Percentiles rank a stretch among this genome's conserved stretches.
Evolutionary conservation across 2,329 filamentous ascomycete species (phyloP).

Genomic region (Aspergillus sp.): DNA sequence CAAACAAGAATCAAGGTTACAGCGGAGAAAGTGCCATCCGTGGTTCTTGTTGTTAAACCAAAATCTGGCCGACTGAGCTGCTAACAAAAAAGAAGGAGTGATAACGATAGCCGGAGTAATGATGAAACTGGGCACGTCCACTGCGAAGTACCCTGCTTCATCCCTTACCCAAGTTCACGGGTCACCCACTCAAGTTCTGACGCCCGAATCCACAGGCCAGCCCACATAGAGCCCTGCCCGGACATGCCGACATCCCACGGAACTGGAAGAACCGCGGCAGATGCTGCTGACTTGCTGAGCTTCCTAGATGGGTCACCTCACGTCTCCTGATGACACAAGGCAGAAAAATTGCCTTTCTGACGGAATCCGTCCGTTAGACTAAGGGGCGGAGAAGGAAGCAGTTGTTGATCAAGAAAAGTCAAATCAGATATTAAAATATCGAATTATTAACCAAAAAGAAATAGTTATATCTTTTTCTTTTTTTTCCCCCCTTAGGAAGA

Average conservation of each 20-base stretch:
- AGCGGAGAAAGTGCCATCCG: not conserved
- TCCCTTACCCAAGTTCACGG: slow-evolving; percentile 1
- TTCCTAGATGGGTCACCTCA: not conserved
- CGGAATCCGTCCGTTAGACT: slow-evolving; percentile 3
- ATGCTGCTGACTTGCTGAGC: not conserved
- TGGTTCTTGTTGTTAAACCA: not conserved
- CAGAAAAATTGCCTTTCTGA: not conserved
- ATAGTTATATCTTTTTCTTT: no score
- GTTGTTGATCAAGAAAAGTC: not conserved
- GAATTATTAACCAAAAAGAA: no score
- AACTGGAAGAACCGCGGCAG: not conserved
- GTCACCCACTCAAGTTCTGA: not conserved
- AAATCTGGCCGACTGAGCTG: not conserved
- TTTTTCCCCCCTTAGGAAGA: not conserved
- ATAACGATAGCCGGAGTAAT: not conserved
- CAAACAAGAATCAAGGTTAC: not conserved
- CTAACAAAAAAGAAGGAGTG: not conserved
- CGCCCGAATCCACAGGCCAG: not conserved
- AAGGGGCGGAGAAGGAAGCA: not conserved
- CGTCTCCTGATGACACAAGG: not conserved
- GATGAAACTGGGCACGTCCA: not conserved
- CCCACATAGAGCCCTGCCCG: not conserved
- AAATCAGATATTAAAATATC: no score
- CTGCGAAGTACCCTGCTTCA: not conserved
- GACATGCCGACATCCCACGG: not conserved